These are phyloP conservation scores for Larix sibirica DNA, from an alignment of 83 land plant species.

Conservation along the genomic window DNA sequence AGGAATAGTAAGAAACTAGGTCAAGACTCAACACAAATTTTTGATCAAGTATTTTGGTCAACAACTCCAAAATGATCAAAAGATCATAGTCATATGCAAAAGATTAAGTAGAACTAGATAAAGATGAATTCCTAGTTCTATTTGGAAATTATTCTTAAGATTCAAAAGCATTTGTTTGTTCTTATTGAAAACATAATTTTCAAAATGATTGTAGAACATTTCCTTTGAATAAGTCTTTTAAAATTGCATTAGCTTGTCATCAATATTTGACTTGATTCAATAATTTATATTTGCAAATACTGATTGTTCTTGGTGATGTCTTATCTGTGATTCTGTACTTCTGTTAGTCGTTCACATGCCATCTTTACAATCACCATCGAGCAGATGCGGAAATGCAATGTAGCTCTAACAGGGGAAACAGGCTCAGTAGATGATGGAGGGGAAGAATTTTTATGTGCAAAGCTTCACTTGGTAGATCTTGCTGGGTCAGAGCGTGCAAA, in stretches of 20 bases:
- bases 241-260: neutral
- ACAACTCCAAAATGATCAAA: too few relatives aligned
- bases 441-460: conserved; percentile 96
- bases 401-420: conserved; percentile 27
- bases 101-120: neutral
- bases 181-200: neutral
- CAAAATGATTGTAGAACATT: neutral
- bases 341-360: conserved; percentile 96
- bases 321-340: conserved; percentile 22
- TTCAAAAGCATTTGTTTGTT: neutral
- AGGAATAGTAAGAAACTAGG: neutral
- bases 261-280: neutral
- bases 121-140: neutral
- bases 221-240: neutral
- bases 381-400: conserved; percentile 79
- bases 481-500: conserved; percentile 99
- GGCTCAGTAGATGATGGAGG: conserved; percentile 46
- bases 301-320: conserved; percentile 6
- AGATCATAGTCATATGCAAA: neutral
- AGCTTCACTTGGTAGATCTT: conserved; percentile 98
- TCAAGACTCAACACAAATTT: neutral
- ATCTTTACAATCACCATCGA: conserved; percentile 98
- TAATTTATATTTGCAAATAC: neutral
- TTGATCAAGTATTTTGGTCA: neutral
- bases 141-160: neutral